phyloP scores from a whole-genome alignment of 176 grass and related monocot genomes.

The Neostapfia colusana region DNA sequence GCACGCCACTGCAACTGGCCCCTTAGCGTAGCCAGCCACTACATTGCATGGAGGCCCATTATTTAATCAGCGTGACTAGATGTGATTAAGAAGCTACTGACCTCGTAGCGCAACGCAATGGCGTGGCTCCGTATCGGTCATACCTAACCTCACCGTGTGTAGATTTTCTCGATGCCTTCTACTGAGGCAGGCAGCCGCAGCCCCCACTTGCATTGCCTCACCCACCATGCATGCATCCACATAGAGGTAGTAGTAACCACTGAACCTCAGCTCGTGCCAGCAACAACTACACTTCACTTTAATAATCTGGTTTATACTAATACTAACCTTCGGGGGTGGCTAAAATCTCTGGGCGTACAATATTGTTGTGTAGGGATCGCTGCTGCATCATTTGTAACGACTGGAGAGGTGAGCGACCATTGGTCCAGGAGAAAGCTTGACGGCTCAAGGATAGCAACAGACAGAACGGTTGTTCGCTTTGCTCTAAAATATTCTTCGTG shows the following conservation, averaged over 20 bases:
- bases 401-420: background rate
- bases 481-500: constrained; percentile 22
- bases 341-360: background rate
- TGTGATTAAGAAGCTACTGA: constrained; percentile 9
- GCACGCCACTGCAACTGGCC: background rate
- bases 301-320: background rate
- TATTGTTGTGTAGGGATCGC: background rate
- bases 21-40: background rate
- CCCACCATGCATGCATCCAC: constrained; percentile 9
- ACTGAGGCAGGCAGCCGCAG: background rate
- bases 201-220: constrained; percentile 37
- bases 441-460: constrained; percentile 33
- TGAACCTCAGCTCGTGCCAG: constrained; percentile 16
- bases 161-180: constrained; percentile 1
- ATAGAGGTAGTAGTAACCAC: background rate
- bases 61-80: background rate
- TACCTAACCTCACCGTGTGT: constrained; percentile 28
- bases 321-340: constrained; percentile 16
- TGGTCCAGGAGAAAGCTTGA: background rate
- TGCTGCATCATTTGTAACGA: background rate
- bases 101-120: constrained; percentile 10
- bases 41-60: constrained; percentile 7
- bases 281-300: constrained; percentile 31
- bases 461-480: constrained; percentile 32
- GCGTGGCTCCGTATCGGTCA: constrained; percentile 10